A percentile compares a stretch with the other conserved stretches of the same genome.
Conservation (phyloP, 306 rosid species). For the Gynostemma pentaphyllum region DNA sequence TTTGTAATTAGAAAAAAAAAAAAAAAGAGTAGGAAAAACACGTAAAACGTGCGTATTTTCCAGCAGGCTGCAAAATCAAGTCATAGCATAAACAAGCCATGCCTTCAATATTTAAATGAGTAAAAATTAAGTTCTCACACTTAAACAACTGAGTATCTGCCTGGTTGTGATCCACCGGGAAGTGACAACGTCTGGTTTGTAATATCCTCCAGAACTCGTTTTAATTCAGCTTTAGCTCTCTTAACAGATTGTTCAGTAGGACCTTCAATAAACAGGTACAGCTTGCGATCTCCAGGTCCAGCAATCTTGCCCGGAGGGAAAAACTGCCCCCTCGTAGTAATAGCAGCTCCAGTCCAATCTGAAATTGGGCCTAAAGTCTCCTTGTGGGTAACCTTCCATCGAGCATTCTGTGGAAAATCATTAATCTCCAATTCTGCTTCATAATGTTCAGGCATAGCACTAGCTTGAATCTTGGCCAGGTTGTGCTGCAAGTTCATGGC, state of each 20-base stretch:
- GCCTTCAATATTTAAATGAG: slow-evolving; percentile 10
- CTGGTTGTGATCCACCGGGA: slow-evolving; percentile 85
- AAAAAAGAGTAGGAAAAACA: neutral
- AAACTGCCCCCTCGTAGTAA: slow-evolving; percentile 90
- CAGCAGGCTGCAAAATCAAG: neutral
- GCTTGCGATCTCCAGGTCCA: slow-evolving; percentile 90
- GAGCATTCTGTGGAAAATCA: slow-evolving; percentile 94
- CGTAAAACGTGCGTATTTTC: slow-evolving; percentile 2
- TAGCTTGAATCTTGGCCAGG: slow-evolving; percentile 72
- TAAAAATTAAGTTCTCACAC: slow-evolving; percentile 31
- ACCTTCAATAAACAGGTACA: slow-evolving; percentile 87
- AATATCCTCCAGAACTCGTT: slow-evolving; percentile 83
- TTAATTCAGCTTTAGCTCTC: slow-evolving; percentile 79
- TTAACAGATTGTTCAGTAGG: slow-evolving; percentile 84
- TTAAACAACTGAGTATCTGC: slow-evolving; percentile 81
- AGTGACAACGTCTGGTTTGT: slow-evolving; percentile 77
- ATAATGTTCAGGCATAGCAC: slow-evolving; percentile 83
- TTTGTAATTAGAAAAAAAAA: neutral
- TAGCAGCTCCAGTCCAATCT: slow-evolving; percentile 96
- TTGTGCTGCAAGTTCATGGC: slow-evolving; percentile 87
- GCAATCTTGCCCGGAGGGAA: slow-evolving; percentile 69
- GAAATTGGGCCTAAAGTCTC: slow-evolving; percentile 88
- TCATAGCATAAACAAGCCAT: neutral
- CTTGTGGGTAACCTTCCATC: slow-evolving; percentile 97
- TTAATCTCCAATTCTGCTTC: slow-evolving; percentile 91